Evolutionary conservation across 2,329 filamentous ascomycete genomes (phyloP).

Genomic region (Colletotrichum eleusines): DNA sequence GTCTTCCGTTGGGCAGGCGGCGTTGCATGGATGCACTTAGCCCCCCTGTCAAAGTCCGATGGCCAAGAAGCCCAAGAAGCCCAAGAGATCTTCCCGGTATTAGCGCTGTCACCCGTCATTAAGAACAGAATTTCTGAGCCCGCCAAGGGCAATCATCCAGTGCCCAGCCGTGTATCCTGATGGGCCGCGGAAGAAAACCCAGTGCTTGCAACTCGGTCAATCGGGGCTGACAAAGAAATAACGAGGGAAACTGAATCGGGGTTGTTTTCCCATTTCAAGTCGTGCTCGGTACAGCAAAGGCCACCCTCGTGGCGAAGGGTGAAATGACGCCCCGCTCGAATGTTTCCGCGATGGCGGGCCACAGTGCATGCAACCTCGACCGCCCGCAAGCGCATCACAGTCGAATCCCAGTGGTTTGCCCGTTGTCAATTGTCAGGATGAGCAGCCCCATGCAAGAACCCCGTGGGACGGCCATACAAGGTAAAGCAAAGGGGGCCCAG

Average conservation of each 20-base stretch:
- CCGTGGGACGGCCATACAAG: slow-evolving; percentile 14
- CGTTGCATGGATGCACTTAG: neutral
- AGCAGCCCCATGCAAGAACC: slow-evolving; percentile 14
- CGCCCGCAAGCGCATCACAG: slow-evolving; percentile 29
- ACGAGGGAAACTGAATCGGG: slow-evolving; percentile 15
- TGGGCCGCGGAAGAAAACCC: neutral
- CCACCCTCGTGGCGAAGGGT: slow-evolving; percentile 4
- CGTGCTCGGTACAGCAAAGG: slow-evolving; percentile 11
- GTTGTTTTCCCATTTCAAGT: slow-evolving; percentile 23
- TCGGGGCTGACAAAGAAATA: slow-evolving; percentile 2
- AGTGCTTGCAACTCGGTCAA: neutral
- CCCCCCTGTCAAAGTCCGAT: slow-evolving; percentile 3
- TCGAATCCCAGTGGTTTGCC: slow-evolving; percentile 19
- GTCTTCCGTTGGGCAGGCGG: slow-evolving; percentile 25
- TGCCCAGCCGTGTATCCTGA: slow-evolving; percentile 1
- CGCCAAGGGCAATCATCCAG: slow-evolving; percentile 35
- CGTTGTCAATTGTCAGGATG: slow-evolving; percentile 30
- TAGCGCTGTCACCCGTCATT: slow-evolving; percentile 19
- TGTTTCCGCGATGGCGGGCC: slow-evolving; percentile 28
- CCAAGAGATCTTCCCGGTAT: slow-evolving; percentile 36
- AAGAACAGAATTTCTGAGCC: slow-evolving; percentile 3
- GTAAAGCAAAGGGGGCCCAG: slow-evolving; percentile 21
- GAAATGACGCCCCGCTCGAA: slow-evolving; percentile 24
- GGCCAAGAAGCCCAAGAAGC: slow-evolving; percentile 34
- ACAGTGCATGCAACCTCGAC: slow-evolving; percentile 13